Evolutionary conservation across 2,329 filamentous ascomycete species (phyloP).

Genomic region (Zalaria obscura): DNA sequence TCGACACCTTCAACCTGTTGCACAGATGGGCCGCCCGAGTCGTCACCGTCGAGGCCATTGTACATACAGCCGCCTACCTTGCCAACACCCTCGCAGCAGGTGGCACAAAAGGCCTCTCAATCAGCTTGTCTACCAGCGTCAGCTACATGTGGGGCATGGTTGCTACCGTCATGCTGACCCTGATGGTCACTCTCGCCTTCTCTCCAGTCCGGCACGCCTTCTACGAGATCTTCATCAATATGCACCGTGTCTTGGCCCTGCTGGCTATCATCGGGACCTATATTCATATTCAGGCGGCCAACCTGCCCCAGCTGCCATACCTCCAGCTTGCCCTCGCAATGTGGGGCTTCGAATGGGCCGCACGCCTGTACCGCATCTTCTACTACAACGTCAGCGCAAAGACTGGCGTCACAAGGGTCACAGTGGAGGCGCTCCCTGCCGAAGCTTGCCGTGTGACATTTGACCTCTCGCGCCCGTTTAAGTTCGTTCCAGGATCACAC

Average conservation of each 20-base stretch:
- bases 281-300: slow-evolving; percentile 59
- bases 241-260: slow-evolving; percentile 65
- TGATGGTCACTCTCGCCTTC: slow-evolving; percentile 55
- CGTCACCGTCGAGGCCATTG: slow-evolving; percentile 51
- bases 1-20: slow-evolving; percentile 89
- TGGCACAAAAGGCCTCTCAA: slow-evolving; percentile 44
- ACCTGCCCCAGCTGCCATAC: slow-evolving; percentile 57
- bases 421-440: slow-evolving; percentile 43
- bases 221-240: slow-evolving; percentile 88
- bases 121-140: slow-evolving; percentile 39
- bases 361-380: slow-evolving; percentile 33
- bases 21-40: slow-evolving; percentile 74
- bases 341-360: slow-evolving; percentile 55
- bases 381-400: slow-evolving; percentile 40
- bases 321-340: slow-evolving; percentile 60
- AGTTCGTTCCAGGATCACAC: slow-evolving; percentile 41
- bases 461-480: slow-evolving; percentile 39
- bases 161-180: slow-evolving; percentile 43
- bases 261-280: slow-evolving; percentile 57
- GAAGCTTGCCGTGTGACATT: slow-evolving; percentile 49
- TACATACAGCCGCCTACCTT: slow-evolving; percentile 61
- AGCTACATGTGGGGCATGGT: slow-evolving; percentile 55
- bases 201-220: slow-evolving; percentile 84
- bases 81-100: slow-evolving; percentile 48
- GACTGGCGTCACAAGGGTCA: slow-evolving; percentile 34